These are phyloP conservation scores for Lactuca saligna DNA, from an alignment of 129 eudicot species.

Conservation along the genomic window DNA sequence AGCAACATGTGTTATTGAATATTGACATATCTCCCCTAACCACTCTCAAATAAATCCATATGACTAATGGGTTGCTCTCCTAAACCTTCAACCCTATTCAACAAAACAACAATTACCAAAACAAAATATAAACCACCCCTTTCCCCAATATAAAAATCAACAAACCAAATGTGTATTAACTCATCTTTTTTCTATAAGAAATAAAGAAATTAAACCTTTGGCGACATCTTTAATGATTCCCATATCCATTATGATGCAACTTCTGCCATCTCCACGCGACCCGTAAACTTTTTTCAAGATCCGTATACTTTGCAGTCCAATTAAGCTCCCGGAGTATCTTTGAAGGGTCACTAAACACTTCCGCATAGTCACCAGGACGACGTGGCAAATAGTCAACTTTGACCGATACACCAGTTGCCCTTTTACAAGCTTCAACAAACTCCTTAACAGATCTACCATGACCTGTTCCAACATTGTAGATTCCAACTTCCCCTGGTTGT, in stretches of 20 bases:
- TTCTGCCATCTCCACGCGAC: conserved; percentile 96
- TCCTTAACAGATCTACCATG: conserved; percentile 84
- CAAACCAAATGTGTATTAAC: neutral
- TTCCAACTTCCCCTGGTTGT: conserved; percentile 72
- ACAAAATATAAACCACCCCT: neutral
- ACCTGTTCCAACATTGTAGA: conserved; percentile 94
- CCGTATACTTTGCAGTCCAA: conserved; percentile 69
- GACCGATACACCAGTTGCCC: conserved; percentile 68
- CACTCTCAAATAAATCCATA: neutral
- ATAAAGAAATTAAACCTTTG: neutral
- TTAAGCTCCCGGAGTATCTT: conserved; percentile 68
- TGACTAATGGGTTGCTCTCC: conserved; percentile 19
- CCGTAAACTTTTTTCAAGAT: conserved; percentile 67
- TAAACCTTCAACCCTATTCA: conserved; percentile 22
- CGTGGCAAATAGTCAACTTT: conserved; percentile 78
- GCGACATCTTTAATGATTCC: conserved; percentile 18
- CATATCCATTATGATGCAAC: conserved; percentile 53
- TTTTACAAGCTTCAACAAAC: conserved; percentile 91
- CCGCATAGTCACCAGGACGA: conserved; percentile 92
- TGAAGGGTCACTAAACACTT: conserved; percentile 85
- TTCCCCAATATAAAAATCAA: neutral
- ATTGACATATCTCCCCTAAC: conserved; percentile 1
- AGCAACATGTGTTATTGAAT: conserved; percentile 2
- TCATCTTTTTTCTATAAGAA: neutral
- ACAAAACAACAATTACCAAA: conserved; percentile 9